These are phyloP conservation scores for Mortierella sp. DNA, from an alignment of 371 early-diverging fungal species.

Conservation along the genomic window DNA sequence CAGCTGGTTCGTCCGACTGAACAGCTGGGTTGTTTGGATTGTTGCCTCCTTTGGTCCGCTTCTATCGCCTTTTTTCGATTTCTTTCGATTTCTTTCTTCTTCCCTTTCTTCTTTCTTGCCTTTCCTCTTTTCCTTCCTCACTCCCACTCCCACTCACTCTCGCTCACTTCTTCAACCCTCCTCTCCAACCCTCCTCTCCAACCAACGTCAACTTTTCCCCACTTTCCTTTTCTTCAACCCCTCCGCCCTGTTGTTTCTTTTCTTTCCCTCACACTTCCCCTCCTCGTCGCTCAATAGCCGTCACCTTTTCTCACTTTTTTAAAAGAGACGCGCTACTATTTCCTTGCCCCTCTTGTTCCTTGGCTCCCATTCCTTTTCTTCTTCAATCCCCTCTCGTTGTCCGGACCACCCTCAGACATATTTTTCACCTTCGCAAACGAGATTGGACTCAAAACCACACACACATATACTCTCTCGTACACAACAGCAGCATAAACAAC, in stretches of 20 bases:
- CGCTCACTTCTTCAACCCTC: not conserved
- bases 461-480: not conserved
- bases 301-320: not conserved
- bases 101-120: not conserved
- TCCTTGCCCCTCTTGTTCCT: slow-evolving; percentile 1
- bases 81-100: slow-evolving; percentile 8
- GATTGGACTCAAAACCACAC: not conserved
- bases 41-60: slow-evolving; percentile 1
- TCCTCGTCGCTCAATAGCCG: not conserved
- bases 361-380: slow-evolving; percentile 3
- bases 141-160: not conserved
- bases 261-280: not conserved
- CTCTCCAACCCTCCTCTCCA: not conserved
- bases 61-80: not conserved
- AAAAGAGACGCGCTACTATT: not conserved
- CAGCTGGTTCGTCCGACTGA: no score
- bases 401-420: not conserved
- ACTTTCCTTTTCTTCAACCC: not conserved
- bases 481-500: not conserved
- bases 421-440: not conserved
- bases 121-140: not conserved
- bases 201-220: no score
- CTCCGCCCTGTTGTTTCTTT: not conserved
- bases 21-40: not conserved
- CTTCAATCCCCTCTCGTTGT: not conserved